Evolutionary conservation across 306 rosid species (phyloP), one percentile per base, ranked within the genome.

Genomic region (Lablab purpureus): DNA sequence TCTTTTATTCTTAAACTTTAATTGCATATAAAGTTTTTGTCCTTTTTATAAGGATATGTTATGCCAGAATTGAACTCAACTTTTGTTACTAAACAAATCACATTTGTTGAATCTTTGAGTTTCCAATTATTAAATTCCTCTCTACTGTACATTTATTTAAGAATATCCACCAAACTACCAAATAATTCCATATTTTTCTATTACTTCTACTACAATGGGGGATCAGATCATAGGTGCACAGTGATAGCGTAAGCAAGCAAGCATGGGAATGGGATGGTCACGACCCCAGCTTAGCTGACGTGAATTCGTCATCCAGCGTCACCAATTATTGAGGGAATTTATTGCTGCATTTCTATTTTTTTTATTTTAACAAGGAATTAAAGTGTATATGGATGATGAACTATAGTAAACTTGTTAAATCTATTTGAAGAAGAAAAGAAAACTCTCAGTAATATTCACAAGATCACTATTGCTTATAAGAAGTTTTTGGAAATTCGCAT

Each of bases 201-300:
- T 32, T 13, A 62, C 46, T 41, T 75, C 10, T 21, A 21, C 15
- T 10, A 59, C 37, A 27, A 32, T 12, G 11, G 7, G 17, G 28
- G 32, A 56, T 52, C 59, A 56, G 34, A 56, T 22, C 19, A 59
- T 18, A 23, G 19, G 25, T 59, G 43, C 70, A 28, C 37, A 62
- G 41, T n/a, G 49, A 50, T 27, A 51, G 9, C 73, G 37, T 62
- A 43, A 66, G 56, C 67, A 67, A 65, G 12, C 9, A 30, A 17
- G 69, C 59, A 78, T 78, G 82, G 76, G 76, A 78, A 78, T 78
- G 81, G 68, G 67, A 55, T 78, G 59, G 9, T 78, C 75, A 36
- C 41, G 28, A 15, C 51, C 67, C 45, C 65, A 51, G 51, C 4
- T 27, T 40, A 65, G 67, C 66, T 77, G 74, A 67, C 74, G 73